A percentile compares a stretch with the other conserved stretches of the same genome.
phyloP scores from a whole-genome alignment of 306 rosid genomes.

The Spatholobus suberectus region DNA sequence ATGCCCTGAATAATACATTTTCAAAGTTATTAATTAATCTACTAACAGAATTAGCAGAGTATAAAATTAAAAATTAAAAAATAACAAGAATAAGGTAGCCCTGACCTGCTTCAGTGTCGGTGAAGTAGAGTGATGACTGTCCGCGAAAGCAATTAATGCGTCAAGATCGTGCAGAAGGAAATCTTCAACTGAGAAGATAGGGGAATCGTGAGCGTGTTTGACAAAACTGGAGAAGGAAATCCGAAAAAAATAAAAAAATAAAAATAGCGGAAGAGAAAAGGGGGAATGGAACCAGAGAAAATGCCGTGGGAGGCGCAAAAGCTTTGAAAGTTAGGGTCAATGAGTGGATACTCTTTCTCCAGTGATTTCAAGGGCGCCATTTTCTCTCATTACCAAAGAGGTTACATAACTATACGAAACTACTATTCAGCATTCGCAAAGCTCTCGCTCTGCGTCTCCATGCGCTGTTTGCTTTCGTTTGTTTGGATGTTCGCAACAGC shows the following conservation, averaged over 20 bases:
- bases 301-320: conserved; percentile 52
- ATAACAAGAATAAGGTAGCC: conserved; percentile 16
- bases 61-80: background rate
- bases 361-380: conserved; percentile 53
- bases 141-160: conserved; percentile 39
- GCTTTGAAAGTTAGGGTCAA: conserved; percentile 46
- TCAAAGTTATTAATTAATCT: background rate
- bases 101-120: conserved; percentile 56
- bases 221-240: background rate
- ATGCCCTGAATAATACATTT: conserved; percentile 46
- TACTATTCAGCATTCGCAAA: too few species aligned
- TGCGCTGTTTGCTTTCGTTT: background rate
- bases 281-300: conserved; percentile 39
- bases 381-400: background rate
- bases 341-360: conserved; percentile 46
- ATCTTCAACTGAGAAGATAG: conserved; percentile 68
- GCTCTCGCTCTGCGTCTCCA: too few species aligned
- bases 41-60: background rate
- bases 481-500: too few species aligned
- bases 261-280: background rate
- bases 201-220: conserved; percentile 3
- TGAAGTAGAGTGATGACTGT: conserved; percentile 38
- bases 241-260: background rate
- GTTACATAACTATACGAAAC: background rate
- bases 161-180: conserved; percentile 68